These are phyloP conservation scores for Paramecium bursaria DNA, from an alignment of 73 alveolate species.

Conservation along the genomic window DNA sequence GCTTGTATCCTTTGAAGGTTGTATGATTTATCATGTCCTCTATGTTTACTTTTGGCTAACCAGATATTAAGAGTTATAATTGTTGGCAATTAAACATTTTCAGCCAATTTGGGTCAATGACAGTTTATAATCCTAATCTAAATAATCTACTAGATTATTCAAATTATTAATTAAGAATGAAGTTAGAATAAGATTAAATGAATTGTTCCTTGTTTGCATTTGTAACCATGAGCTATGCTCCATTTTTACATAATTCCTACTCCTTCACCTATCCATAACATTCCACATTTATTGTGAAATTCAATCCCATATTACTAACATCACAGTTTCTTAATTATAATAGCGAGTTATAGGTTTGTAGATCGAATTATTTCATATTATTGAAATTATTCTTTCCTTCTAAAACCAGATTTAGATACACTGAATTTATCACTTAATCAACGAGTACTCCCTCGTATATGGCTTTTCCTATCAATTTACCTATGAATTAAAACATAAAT, in stretches of 20 bases:
- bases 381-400: conserved; percentile 84
- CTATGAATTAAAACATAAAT: conserved; percentile 72
- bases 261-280: conserved; percentile 71
- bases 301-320: conserved; percentile 76
- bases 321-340: conserved; percentile 76
- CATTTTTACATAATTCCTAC: conserved; percentile 87
- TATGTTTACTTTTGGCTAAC: conserved; percentile 72
- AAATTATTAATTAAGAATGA: conserved; percentile 70
- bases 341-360: conserved; percentile 78
- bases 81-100: conserved; percentile 57
- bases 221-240: conserved; percentile 86
- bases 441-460: conserved; percentile 90
- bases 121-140: conserved; percentile 58
- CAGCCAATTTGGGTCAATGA: conserved; percentile 55
- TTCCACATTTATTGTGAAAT: conserved; percentile 74
- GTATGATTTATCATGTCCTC: conserved; percentile 51
- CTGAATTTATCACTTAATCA: conserved; percentile 89
- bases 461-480: conserved; percentile 95
- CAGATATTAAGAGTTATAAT: conserved; percentile 65
- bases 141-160: conserved; percentile 79
- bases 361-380: conserved; percentile 93
- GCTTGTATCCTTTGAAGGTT: conserved; percentile 74
- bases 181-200: conserved; percentile 85
- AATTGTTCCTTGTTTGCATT: conserved; percentile 85
- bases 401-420: conserved; percentile 83